Evolutionary conservation across 2,329 filamentous ascomycete species (phyloP), one percentile per base, ranked within the genome.

Genomic region (Ceratocystis ficicola): DNA sequence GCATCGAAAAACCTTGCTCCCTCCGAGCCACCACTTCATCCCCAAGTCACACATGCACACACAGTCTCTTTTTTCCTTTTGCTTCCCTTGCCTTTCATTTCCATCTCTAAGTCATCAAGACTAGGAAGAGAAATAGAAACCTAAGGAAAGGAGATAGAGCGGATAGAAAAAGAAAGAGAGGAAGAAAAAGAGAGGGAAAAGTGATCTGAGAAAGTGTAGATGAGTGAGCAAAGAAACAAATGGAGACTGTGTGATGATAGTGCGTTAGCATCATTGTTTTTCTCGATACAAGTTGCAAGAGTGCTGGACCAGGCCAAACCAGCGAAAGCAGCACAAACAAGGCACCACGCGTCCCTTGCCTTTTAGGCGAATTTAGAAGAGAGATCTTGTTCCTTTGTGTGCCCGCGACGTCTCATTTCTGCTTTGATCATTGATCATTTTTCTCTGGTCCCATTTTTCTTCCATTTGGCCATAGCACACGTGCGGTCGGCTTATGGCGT

Each of bases 371-470:
- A 17, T 36, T 17, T 61, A 22, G 63, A 55, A 22, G 30, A 66
- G 44, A 22, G 44, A 65, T 44, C 48, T 65, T 46, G 44, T 55
- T 48, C 52, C 59, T 41, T 62, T 44, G 32, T 36, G 32, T 60
- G 52, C 48, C 59, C 61, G 30, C 20, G 10, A 64, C 52, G 5
- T 63, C 64, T 62, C 68, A 70, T 67, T 70, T 70, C 72, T 69
- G 65, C 25, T 65, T 65, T 69, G 41, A 65, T 67, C 59, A 60
- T 62, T 50, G 48, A 55, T 61, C 59, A 32, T 64, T 64, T 63
- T 41, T 61, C 41, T 65, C 46, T 66, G 63, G 65, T 70, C 69
- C 69, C 69, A 67, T 66, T 63, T 69, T 68, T 67, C 66, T 67
- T 60, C 67, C 62, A 25, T 66, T 64, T 44, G 28, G 44, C 62